These are phyloP conservation scores for Hygrocybe coccinea DNA, from an alignment of 768 basidiomycete genomes.

Conservation along the genomic window DNA sequence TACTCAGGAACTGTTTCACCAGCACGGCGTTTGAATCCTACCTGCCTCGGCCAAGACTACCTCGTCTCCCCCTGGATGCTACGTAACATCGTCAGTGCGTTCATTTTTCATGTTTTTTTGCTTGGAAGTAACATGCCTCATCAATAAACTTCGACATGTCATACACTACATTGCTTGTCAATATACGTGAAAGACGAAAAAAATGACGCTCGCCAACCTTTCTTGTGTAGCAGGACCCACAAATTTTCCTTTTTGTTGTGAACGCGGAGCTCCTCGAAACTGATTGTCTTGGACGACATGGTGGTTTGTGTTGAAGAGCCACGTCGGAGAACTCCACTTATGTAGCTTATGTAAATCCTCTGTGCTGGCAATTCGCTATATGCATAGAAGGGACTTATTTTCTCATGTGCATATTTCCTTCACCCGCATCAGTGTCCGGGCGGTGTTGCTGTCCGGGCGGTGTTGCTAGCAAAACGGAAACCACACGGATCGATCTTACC, in stretches of 20 bases:
- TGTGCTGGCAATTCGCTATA: no score
- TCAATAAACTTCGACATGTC: constrained; percentile 91
- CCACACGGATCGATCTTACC: no score
- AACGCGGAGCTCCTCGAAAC: constrained; percentile 70
- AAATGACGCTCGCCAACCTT: constrained; percentile 48
- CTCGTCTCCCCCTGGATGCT: constrained; percentile 99
- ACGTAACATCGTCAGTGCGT: constrained; percentile 8
- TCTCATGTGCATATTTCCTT: no score
- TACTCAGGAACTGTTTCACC: constrained; percentile 6
- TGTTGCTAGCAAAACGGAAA: no score
- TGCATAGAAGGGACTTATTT: no score
- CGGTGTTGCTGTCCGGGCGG: no score
- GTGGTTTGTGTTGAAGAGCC: constrained; percentile 12
- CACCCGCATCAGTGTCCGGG: no score
- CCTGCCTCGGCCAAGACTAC: constrained; percentile 91
- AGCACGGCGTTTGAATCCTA: constrained; percentile 34
- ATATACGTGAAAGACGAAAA: constrained; percentile 18
- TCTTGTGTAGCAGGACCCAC: constrained; percentile 79
- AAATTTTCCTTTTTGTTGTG: constrained; percentile 72
- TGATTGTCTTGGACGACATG: constrained; percentile 47
- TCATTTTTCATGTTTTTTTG: not conserved
- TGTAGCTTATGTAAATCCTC: constrained; percentile 16
- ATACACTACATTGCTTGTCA: constrained; percentile 59
- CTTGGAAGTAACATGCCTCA: constrained; percentile 54
- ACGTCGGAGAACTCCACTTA: constrained; percentile 24